Base-by-base conservation (phyloP, 2,329 filamentous ascomycete species). In the Aspergillus ustus region DNA sequence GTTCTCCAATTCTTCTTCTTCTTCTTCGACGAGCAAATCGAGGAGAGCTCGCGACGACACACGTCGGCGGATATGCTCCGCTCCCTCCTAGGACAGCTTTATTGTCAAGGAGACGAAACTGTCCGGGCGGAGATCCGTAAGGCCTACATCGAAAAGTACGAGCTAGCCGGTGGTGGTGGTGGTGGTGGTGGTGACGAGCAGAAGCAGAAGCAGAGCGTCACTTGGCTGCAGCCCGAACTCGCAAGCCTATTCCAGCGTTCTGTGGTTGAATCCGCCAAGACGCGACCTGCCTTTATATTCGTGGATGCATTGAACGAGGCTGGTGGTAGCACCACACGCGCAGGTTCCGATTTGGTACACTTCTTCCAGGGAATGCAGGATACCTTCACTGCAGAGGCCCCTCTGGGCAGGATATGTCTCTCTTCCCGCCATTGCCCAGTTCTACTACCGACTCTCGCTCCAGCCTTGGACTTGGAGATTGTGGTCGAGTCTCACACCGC, bases 1-100 rank as follows among this genome's bases (percentile, higher is more conserved):
- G 22, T 20, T 3, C 61, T 66, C 7, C 54, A 62, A 13, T 68
- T 69, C 54, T 68, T 68, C 58, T 69, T 69, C 43, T 68, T 69
- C 54, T 68, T 68, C 58, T 69, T 69, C 43, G 64, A 28, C 8
- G 60, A 61, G 2, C 59, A 60, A 43, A 64, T 61, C 7, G 52
- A 54, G 13, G 59, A 65, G n/a, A 25, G 22, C 22, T 11, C 68
- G 29, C 66, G 67, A 52, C 51, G 67, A 52, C 51, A 43, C 3
- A 64, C 56, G 15, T 54, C 64, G 1, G 45, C 63, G 7, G 66
- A 66, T 0, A 63, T 69, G 61, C 52, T 68, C 3, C 57, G 67
- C 43, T 64, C 64, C 2, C 59, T 69, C 11, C 34, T 69, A 5
- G 58, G 56, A 31, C 66, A 69, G 43, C 57, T 69, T 5, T 65